Evolutionary conservation across 2,329 filamentous ascomycete genomes (phyloP).

Genomic region (Thielaviopsis punctulata): DNA sequence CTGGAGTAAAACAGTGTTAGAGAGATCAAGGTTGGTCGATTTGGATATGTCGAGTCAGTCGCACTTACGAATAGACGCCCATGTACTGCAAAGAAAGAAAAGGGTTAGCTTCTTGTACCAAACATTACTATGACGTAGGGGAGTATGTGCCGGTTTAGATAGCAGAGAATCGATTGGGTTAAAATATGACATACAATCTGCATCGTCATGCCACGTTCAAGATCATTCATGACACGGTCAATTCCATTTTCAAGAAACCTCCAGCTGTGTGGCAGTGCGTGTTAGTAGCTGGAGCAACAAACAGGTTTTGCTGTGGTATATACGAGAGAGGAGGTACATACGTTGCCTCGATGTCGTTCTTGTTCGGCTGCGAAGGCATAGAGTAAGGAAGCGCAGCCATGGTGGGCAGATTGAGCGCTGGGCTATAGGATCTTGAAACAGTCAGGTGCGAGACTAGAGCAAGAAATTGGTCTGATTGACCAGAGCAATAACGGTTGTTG

Average conservation of each 20-base stretch:
- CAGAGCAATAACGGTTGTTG: neutral
- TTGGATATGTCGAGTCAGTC: neutral
- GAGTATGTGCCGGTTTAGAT: neutral
- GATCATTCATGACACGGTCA: conserved; percentile 79
- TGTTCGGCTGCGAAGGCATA: conserved; percentile 42
- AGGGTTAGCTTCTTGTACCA: conserved; percentile 6
- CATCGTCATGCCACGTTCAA: conserved; percentile 88
- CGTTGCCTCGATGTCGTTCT: conserved; percentile 41
- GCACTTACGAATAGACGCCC: conserved; percentile 71
- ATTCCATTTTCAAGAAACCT: conserved; percentile 75
- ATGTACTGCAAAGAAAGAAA: conserved; percentile 47
- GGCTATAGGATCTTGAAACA: neutral
- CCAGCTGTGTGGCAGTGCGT: conserved; percentile 44
- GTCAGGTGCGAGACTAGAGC: neutral
- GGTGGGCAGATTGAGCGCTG: conserved; percentile 11
- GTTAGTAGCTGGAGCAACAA: neutral
- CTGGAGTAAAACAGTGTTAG: conserved; percentile 28
- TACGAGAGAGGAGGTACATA: conserved; percentile 16
- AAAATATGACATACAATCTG: conserved; percentile 43
- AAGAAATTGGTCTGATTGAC: neutral
- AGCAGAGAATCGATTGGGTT: neutral
- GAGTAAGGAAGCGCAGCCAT: conserved; percentile 20
- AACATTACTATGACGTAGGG: neutral
- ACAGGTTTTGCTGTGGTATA: neutral
- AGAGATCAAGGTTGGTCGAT: neutral